Evolutionary conservation across 306 rosid species (phyloP).

Genomic region (Cercis canadensis): DNA sequence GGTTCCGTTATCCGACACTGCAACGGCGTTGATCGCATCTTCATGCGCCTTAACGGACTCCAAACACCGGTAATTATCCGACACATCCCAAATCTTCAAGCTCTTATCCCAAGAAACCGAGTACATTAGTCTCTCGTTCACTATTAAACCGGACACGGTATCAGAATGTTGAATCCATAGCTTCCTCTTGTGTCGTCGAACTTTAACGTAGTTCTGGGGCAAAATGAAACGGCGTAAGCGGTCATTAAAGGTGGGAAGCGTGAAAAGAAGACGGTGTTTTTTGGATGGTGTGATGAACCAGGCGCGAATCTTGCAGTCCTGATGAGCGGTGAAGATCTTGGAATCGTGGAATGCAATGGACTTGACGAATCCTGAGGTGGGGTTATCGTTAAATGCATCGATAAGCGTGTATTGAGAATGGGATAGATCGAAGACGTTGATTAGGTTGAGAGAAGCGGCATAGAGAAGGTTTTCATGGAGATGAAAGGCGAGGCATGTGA

Average conservation of each 20-base stretch:
- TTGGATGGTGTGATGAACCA: conserved; percentile 46
- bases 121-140: conserved; percentile 43
- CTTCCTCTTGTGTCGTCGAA: conserved; percentile 51
- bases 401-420: conserved; percentile 18
- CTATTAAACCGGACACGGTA: conserved; percentile 56
- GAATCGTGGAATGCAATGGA: conserved; percentile 52
- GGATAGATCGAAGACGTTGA: conserved; percentile 59
- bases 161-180: conserved; percentile 75
- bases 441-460: conserved; percentile 57
- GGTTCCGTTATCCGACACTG: conserved; percentile 42
- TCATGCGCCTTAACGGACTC: conserved; percentile 68
- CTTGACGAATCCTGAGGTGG: conserved; percentile 60
- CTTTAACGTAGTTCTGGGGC: conserved; percentile 51
- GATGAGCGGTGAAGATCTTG: conserved; percentile 71
- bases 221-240: conserved; percentile 49
- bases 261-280: conserved; percentile 51
- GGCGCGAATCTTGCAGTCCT: conserved; percentile 66
- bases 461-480: conserved; percentile 61
- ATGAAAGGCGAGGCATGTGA: conserved; percentile 54
- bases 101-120: conserved; percentile 74
- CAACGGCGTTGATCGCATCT: conserved; percentile 67
- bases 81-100: conserved; percentile 62
- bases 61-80: conserved; percentile 44
- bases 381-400: conserved; percentile 54
- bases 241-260: conserved; percentile 70